A percentile compares a stretch with the other conserved stretches of the same genome.
phyloP scores from a whole-genome alignment of 2,329 filamentous ascomycete species.

The Ceratocystis alfenasii region DNA sequence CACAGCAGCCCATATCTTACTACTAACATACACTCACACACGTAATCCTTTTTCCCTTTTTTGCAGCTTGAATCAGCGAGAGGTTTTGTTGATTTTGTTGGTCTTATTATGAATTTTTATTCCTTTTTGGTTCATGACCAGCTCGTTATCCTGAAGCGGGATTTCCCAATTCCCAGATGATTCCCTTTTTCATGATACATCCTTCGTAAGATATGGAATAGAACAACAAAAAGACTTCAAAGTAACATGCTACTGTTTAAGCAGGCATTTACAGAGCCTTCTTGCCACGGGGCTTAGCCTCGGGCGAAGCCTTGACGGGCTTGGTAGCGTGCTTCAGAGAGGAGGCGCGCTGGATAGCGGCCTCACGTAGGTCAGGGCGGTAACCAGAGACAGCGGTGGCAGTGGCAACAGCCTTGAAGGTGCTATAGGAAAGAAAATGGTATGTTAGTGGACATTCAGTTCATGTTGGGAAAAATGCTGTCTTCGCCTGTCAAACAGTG shows the following conservation, averaged over 20 bases:
- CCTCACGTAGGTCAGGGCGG: slow-evolving; percentile 63
- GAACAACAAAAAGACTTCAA: slow-evolving; percentile 19
- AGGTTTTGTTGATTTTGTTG: slow-evolving; percentile 7
- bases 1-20: too few relatives aligned
- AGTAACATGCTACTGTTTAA: slow-evolving; percentile 14
- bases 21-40: background rate
- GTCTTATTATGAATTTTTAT: slow-evolving; percentile 18
- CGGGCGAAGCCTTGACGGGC: slow-evolving; percentile 61
- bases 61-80: too few relatives aligned
- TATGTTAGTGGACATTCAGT: slow-evolving; percentile 12
- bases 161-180: slow-evolving; percentile 10
- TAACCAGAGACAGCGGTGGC: slow-evolving; percentile 73
- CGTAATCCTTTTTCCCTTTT: too few relatives aligned
- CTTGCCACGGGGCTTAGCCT: slow-evolving; percentile 63
- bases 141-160: slow-evolving; percentile 14
- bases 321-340: slow-evolving; percentile 72
- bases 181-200: slow-evolving; percentile 16
- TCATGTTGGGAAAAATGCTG: too few relatives aligned
- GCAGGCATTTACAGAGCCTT: slow-evolving; percentile 42
- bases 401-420: slow-evolving; percentile 80
- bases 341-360: slow-evolving; percentile 75
- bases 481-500: too few relatives aligned
- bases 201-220: slow-evolving; percentile 13
- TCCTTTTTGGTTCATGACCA: slow-evolving; percentile 17
- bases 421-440: slow-evolving; percentile 39